Base-by-base conservation (phyloP, 2,329 filamentous ascomycete genomes). In the Fusarium continuum region DNA sequence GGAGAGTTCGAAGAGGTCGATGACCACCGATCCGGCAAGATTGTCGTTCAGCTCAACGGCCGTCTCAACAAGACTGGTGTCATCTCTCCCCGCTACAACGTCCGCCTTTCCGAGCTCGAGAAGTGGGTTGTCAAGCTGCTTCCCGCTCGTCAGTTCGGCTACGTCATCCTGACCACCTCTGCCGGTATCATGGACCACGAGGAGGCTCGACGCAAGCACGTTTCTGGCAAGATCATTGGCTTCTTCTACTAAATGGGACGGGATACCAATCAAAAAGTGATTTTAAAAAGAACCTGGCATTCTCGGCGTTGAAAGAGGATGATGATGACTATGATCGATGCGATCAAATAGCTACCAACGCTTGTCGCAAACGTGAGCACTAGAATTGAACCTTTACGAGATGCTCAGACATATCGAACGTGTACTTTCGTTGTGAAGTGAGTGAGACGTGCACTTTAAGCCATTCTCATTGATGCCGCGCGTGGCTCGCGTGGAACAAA, bases 161-260 rank as follows among this genome's bases (percentile, higher is more conserved):
- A 93, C 85, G 92, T 99, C 78, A 93, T 99, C 83, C 91, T 99
- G 77, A 99, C 95, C 82, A 99, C 95, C 83, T 97, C 93, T 62
- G 93, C 95, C 69, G 95, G 95, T 82, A 99, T 99, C 83, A 98
- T 99, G 94, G 95, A 99, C 86, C 95, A 99, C 86, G 95, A 99
- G 88, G 95, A 99, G 89, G 95, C 95, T 73, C 88, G 95, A 79
- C 88, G 95, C 82, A 98, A 98, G 90, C 95, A 99, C 86, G 95
- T 98, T 78, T 89, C 94, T 74, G 95, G 95, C 84, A 99, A 99
- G 90, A 92, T 99, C 83, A 92, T 98, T 75, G 95, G 95, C 76
- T 99, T 98, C 90, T 97, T 97, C 88, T 98, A 97, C 88, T 97
- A 95, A 76, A 74, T 23, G 65, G 67, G 67, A 57, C 61, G 61